These are phyloP conservation scores for Aspergillus transmontanensis DNA, from an alignment of 2,329 filamentous ascomycete species.

Conservation along the genomic window DNA sequence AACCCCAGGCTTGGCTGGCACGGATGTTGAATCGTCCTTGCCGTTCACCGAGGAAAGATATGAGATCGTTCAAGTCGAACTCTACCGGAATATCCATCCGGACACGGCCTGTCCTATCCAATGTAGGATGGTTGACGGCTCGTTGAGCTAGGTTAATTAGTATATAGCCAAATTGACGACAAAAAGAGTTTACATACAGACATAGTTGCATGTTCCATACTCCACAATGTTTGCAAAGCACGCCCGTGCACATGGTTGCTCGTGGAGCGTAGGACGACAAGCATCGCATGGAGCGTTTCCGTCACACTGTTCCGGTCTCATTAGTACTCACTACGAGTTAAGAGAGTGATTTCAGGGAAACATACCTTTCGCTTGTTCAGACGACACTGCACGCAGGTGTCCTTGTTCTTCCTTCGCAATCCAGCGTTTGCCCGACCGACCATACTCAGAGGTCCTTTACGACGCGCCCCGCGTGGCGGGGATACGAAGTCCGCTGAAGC, in stretches of 20 bases:
- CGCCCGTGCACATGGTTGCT: slow-evolving; percentile 47
- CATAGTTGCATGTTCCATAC: slow-evolving; percentile 49
- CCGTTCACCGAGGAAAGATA: slow-evolving; percentile 40
- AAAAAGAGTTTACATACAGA: slow-evolving; percentile 36
- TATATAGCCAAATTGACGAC: neutral
- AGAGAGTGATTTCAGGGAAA: neutral
- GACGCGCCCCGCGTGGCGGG: slow-evolving; percentile 45
- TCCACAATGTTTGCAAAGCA: slow-evolving; percentile 49
- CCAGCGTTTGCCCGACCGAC: slow-evolving; percentile 45
- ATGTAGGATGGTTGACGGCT: slow-evolving; percentile 45
- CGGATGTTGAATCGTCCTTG: slow-evolving; percentile 48
- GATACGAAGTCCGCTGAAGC: slow-evolving; percentile 45
- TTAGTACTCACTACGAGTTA: slow-evolving; percentile 13
- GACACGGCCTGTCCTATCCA: slow-evolving; percentile 37
- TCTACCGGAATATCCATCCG: slow-evolving; percentile 45
- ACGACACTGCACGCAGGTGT: slow-evolving; percentile 48
- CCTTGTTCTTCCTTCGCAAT: slow-evolving; percentile 46
- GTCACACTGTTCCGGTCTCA: slow-evolving; percentile 36
- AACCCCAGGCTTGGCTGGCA: slow-evolving; percentile 45
- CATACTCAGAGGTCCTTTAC: slow-evolving; percentile 44
- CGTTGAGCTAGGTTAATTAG: slow-evolving; percentile 42
- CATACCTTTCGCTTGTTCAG: slow-evolving; percentile 48
- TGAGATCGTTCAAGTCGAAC: slow-evolving; percentile 42
- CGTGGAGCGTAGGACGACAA: slow-evolving; percentile 44
- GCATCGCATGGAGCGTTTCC: slow-evolving; percentile 46